Conservation (phyloP, 1,284 basidiomycete species). For the Melanopsichium pennsylvanicum region DNA sequence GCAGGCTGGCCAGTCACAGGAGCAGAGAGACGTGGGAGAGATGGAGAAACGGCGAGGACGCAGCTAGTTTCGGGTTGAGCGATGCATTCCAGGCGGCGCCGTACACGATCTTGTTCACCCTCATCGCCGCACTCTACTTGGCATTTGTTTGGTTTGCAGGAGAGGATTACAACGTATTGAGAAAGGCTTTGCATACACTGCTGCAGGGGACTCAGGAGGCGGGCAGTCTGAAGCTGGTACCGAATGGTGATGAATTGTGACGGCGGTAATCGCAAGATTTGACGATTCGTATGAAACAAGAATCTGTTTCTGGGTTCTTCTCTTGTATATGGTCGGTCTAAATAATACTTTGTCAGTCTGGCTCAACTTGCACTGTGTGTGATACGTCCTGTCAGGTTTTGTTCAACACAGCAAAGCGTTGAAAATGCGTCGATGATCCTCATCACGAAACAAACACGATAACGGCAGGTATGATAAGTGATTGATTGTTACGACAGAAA, state of each 20-base stretch:
- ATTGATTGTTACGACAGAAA: no score
- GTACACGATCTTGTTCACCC: conserved; percentile 29
- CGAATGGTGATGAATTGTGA: conserved; percentile 12
- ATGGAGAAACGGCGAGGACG: conserved; percentile 60
- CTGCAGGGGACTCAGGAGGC: conserved; percentile 4
- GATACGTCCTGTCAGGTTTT: background rate
- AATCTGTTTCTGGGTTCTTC: background rate
- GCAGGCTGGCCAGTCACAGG: conserved; percentile 6
- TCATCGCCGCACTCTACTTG: conserved; percentile 38
- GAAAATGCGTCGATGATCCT: no score
- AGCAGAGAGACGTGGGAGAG: conserved; percentile 56
- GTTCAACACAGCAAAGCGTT: no score
- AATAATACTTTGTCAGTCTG: no score
- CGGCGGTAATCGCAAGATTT: background rate
- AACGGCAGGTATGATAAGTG: no score
- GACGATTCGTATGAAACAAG: background rate
- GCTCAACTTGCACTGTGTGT: background rate
- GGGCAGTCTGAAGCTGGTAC: conserved; percentile 5
- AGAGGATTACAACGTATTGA: conserved; percentile 35
- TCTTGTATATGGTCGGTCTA: background rate
- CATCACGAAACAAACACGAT: no score
- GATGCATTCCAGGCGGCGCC: conserved; percentile 45
- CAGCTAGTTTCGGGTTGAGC: conserved; percentile 37
- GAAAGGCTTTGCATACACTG: conserved; percentile 9
- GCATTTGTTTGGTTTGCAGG: conserved; percentile 38